Conservation (phyloP, 345 rosid genomes). For the Combretum micranthum region DNA sequence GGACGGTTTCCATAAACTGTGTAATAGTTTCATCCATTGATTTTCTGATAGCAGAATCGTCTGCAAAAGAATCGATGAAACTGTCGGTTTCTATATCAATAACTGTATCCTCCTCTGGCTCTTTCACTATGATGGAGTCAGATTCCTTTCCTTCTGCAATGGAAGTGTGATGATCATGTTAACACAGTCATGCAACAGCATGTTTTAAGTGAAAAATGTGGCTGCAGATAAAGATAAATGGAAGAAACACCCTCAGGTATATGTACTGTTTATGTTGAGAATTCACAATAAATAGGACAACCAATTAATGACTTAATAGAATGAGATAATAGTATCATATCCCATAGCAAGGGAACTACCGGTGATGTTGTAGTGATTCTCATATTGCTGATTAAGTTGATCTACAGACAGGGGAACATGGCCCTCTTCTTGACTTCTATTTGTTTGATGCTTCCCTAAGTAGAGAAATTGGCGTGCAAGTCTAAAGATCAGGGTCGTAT, state of each 20-base stretch:
- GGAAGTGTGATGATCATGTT: conserved; percentile 3
- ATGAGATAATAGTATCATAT: no score
- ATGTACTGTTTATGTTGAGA: no score
- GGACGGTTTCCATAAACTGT: conserved; percentile 54
- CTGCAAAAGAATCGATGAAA: conserved; percentile 21
- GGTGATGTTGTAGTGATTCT: conserved; percentile 11
- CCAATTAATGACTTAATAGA: no score
- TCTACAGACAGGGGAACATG: conserved; percentile 15
- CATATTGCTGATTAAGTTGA: conserved; percentile 10
- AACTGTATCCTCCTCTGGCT: conserved; percentile 4
- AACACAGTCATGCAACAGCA: not conserved
- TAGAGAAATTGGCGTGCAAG: conserved; percentile 65
- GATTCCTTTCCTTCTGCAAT: conserved; percentile 7
- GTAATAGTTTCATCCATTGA: conserved; percentile 43
- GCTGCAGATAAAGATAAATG: no score
- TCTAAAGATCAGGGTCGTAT: conserved; percentile 51
- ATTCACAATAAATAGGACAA: no score
- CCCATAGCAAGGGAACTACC: not conserved
- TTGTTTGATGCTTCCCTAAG: conserved; percentile 28
- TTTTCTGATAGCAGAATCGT: conserved; percentile 3
- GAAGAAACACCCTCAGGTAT: no score
- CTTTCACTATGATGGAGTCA: not conserved
- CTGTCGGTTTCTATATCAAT: conserved; percentile 14
- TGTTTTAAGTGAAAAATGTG: no score
- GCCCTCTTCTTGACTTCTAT: conserved; percentile 6